Conservation (phyloP, 208 protist species). For the Trypanosoma rangeli region DNA sequence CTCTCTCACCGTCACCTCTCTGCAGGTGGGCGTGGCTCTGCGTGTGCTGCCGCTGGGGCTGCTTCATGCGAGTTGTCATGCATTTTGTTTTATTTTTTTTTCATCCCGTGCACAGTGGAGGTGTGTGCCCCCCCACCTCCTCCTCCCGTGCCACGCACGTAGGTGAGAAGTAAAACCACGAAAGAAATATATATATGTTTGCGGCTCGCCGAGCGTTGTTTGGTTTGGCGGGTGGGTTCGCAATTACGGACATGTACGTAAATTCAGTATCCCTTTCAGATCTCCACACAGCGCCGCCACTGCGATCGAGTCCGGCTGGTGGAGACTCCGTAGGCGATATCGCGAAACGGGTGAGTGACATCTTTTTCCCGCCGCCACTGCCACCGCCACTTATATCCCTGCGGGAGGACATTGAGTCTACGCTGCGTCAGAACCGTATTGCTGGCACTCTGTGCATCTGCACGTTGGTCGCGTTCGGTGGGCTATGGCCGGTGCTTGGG, state of each 20-base stretch:
- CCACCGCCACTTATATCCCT: conserved; percentile 20
- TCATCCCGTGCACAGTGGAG: not conserved
- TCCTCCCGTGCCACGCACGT: not conserved
- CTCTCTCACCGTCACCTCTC: too few species aligned
- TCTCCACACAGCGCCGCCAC: conserved; percentile 7
- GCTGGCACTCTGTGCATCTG: conserved; percentile 18
- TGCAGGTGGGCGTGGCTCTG: too few species aligned
- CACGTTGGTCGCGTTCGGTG: conserved; percentile 43
- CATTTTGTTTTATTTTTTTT: not conserved
- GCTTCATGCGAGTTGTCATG: too few species aligned
- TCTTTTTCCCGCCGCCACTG: not conserved
- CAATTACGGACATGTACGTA: conserved; percentile 37
- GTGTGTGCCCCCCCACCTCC: not conserved
- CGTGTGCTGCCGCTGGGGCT: too few species aligned
- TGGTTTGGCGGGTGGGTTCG: conserved; percentile 38
- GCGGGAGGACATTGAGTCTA: conserved; percentile 42
- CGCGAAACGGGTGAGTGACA: not conserved
- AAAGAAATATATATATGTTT: conserved; percentile 6
- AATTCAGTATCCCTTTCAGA: conserved; percentile 24
- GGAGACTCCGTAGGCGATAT: not conserved
- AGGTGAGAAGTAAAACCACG: not conserved
- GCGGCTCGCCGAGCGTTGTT: conserved; percentile 29
- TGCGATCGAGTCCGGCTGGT: not conserved
- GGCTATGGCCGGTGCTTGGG: conserved; percentile 43
- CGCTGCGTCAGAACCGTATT: conserved; percentile 28